Evolutionary conservation across 176 grass and related monocot genomes (phyloP), one percentile per base, ranked within the genome.

Genomic region (Bonia amplexicaulis): DNA sequence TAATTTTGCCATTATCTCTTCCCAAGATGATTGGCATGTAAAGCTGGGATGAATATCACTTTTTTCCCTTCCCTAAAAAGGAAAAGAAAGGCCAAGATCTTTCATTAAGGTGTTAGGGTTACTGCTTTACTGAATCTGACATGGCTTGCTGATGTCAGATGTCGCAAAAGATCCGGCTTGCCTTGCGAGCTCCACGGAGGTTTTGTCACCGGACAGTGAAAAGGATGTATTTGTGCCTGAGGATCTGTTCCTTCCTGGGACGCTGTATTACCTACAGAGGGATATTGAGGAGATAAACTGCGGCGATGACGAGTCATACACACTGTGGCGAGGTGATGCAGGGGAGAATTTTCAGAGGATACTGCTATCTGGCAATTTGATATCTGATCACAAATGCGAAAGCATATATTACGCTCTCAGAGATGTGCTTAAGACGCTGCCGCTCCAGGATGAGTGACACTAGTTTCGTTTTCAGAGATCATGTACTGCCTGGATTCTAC

Each of bases 371-470:
- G 91, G 91, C 42, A 95, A 98, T 22, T 77, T 92, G 74, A 90
- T 98, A 58, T 98, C 95, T n/a, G 96, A 98, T 82, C 96, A 98
- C 84, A 93, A 78, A 88, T 95, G 93, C 1, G 89, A 98, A 69
- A 98, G 78, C 79, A 92, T 95, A 76, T 88, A 93, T 47, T 93
- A 79, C 17, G 95, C 93, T 0, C 75, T 95, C 71, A 85, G 95
- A 31, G 93, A 98, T n/a, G 95, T 98, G 61, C 89, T 98, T 64
- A 98, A 98, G 82, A 85, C 82, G 23, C 27, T 90, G 72, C 87
- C 83, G 39, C 46, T 42, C 17, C 74, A 82, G 69, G 52, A 75
- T 78, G 83, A 85, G 61, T 26, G 61, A 57, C 20, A 53, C 23
- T 13, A 27, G 11, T 68, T 74, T 72, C 8, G 27, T 57, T 69